Evolutionary conservation across 371 early-diverging fungal genomes (phyloP), one percentile per base, ranked within the genome.

Genomic region (Circinella umbellata): DNA sequence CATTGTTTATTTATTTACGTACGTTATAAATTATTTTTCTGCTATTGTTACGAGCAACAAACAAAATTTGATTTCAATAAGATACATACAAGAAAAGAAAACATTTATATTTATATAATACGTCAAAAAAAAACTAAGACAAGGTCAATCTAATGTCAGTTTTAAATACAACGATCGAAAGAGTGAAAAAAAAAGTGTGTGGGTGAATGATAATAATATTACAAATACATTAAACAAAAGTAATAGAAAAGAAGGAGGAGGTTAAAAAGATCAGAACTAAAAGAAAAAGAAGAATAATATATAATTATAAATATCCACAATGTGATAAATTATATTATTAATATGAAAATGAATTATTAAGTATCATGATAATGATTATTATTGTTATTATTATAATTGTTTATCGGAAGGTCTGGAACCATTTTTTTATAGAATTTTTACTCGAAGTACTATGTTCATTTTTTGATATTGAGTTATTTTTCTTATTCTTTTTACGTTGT

Each of bases 401-500:
- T 51, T 51, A 57, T 17, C 57, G 34, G 27, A 57, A 57, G 57
- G 57, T 27, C 35, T 57, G 57, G 57, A 57, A 57, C 57, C 18
- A 57, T 13, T 57, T 57, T 10, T 14, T 57, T 20, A 57, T 10
- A 27, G 57, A 6, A 18, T 27, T 10, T 27, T 34, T n/a, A 27
- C 57, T n/a, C 37, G 9, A 35, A 39, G 9, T 4, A n/a, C 38
- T 4, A 9, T 38, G 37, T 36, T 14, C 63, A 63, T 38, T 47
- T 34, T 47, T 47, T 17, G 47, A 20, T 35, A 27, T 2, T 49
- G 51, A 2, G 15, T 49, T 9, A 51, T 49, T 51, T 36, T 36
- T 57, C 54, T 18, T 20, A 37, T 35, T 38, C 60, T 70, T 70
- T 15, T 51, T 47, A 10, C 48, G 51, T 61, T 65, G 70, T 35